These are phyloP conservation scores for Trichophyton schoenleinii DNA, from an alignment of 2,329 filamentous ascomycete species.

Conservation along the genomic window DNA sequence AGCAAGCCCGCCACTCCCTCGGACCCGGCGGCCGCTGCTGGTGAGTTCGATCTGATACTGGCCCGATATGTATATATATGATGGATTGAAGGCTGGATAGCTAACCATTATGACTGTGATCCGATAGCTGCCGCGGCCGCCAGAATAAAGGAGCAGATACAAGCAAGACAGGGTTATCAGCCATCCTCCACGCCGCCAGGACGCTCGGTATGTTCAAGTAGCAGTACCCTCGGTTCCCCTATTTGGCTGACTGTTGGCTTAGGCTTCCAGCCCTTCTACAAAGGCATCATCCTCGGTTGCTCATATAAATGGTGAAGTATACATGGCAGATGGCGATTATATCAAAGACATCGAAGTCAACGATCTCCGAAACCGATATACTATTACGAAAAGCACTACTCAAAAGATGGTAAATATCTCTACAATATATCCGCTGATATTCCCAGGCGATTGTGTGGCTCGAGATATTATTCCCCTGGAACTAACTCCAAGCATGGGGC, in stretches of 20 bases:
- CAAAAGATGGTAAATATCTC: constrained; percentile 98
- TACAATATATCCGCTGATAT: constrained; percentile 55
- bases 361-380: constrained; percentile 89
- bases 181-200: constrained; percentile 82
- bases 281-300: constrained; percentile 43
- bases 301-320: constrained; percentile 76
- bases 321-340: constrained; percentile 90
- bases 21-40: constrained; percentile 66
- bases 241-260: constrained; percentile 11
- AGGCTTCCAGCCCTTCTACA: constrained; percentile 39
- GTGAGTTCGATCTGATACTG: constrained; percentile 34
- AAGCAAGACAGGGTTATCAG: constrained; percentile 78
- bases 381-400: constrained; percentile 89
- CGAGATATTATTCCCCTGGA: neutral
- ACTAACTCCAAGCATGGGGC: neutral
- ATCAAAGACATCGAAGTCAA: constrained; percentile 99
- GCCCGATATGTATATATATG: neutral
- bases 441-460: constrained; percentile 28
- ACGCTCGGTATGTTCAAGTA: constrained; percentile 39
- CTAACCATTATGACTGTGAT: constrained; percentile 14
- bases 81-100: constrained; percentile 1
- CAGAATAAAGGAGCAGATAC: constrained; percentile 69
- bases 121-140: constrained; percentile 70
- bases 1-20: constrained; percentile 34
- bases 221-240: neutral